Base-by-base conservation (phyloP, 83 land plant genomes). In the Picea abies region DNA sequence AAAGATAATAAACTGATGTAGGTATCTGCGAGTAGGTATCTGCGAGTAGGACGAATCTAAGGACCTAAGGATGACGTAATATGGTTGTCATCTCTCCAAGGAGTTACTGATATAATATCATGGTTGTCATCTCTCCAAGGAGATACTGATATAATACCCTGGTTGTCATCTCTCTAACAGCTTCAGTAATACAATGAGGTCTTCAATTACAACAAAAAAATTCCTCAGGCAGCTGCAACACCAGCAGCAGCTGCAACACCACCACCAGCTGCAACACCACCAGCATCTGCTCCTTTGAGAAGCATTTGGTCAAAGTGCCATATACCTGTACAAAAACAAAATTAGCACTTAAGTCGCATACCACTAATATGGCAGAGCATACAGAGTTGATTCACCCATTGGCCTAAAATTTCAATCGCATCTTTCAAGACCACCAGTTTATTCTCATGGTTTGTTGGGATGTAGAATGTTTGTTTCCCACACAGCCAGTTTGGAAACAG, bases 221-320 rank as follows among this genome's bases (percentile, higher is more conserved):
- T 60, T 52, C 22, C 41, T 17, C 0, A 19, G 35, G 81, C 69
- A 39, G 49, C 69, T 16, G n/a, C 70, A 80, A 26, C 66, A 35
- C 81, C 66, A 52, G 29, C 84, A 79, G 81, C 68, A 39, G 49
- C 68, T 16, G n/a, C 69, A 80, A 26, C 66, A 35, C 81, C 66
- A 56, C 17, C 84, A 79, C 29, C 29, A 26, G 8, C 5, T 44
- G 41, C 41, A 39, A 39, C 41, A 39, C 3, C 5, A 39, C 41
- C 41, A 39, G 82, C 85, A 83, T 20, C 85, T 63, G 9, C 84
- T 78, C 84, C 85, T 20, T 87, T 62, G 12, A 90, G 90, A 65
- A 92, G 90, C 92, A 85, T 83, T 84, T 90, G 94, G 72, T 93
- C 91, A 78, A 93, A 91, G 80, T 93, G 93, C 90, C 92, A 93